Evolutionary conservation across 441 rosid genomes (phyloP), one percentile per base, ranked within the genome.

Genomic region (Erodium trifolium): DNA sequence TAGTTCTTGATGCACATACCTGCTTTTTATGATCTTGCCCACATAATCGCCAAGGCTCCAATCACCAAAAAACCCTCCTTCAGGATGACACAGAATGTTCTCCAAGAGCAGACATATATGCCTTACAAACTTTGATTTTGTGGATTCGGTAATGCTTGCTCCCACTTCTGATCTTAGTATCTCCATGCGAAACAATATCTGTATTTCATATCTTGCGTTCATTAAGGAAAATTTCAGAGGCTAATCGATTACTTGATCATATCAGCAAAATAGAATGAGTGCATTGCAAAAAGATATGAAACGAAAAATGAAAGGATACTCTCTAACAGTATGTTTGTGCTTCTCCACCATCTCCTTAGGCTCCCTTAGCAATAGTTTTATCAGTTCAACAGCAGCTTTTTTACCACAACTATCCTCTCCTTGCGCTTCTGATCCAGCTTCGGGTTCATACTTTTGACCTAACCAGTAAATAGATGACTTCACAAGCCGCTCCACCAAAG

Each of bases 121-220:
- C 78, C 84, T 90, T 35, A 86, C 86, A 73, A 90, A 88, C 78
- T 88, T 94, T 75, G 82, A 87, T 71, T 81, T 88, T 75, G 68
- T 66, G 45, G 85, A 71, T 74, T 84, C 88, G 74, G 73, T 82
- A 63, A 81, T 71, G 72, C 77, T 76, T 69, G 72, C 71, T 76
- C 90, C 84, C 69, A 84, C 73, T 72, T 89, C 86, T 63, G 85
- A 88, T 68, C 79, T 93, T 71, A 94, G 78, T 72, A 91, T 94
- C 78, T 90, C 99, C 97, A 94, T 85, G 7, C 99, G 91, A 71
- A 91, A 90, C 67, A 91, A 82, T 75, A 94, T 90, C 80, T 94
- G 97, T 77, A 89, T 69, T 83, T 94, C 99, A 62, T 82, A 91
- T 74, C 99, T 93, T 78, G 43, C 71, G 70, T 77, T 43, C 18